Evolutionary conservation across 2,329 filamentous ascomycete genomes (phyloP).

Genomic region (Xylariaceae sp.): DNA sequence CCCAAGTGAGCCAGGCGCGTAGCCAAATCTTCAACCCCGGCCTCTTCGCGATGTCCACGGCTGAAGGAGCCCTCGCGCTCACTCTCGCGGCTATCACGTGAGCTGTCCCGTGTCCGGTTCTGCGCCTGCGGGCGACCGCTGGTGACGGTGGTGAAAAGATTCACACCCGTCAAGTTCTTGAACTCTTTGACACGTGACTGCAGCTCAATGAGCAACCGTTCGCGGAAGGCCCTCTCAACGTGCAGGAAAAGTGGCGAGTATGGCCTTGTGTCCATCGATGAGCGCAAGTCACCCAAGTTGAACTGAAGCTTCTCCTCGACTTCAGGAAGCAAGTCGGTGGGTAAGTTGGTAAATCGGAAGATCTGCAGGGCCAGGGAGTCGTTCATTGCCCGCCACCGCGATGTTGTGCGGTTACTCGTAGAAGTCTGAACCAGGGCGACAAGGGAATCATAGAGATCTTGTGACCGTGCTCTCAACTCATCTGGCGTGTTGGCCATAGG

Average conservation of each 20-base stretch:
- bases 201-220: conserved; percentile 45
- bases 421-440: conserved; percentile 52
- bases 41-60: conserved; percentile 46
- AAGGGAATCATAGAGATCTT: conserved; percentile 48
- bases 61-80: conserved; percentile 30
- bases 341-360: conserved; percentile 51
- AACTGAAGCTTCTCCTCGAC: conserved; percentile 47
- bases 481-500: conserved; percentile 37
- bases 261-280: conserved; percentile 17
- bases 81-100: conserved; percentile 28
- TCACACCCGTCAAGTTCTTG: conserved; percentile 47
- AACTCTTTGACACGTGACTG: conserved; percentile 48
- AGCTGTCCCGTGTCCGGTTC: conserved; percentile 34
- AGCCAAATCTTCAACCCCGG: conserved; percentile 61
- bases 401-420: conserved; percentile 37
- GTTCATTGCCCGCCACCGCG: conserved; percentile 49
- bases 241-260: conserved; percentile 43
- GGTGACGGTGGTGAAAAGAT: conserved; percentile 52
- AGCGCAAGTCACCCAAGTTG: conserved; percentile 36
- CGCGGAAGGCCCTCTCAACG: conserved; percentile 46
- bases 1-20: conserved; percentile 77
- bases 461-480: conserved; percentile 38
- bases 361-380: conserved; percentile 53
- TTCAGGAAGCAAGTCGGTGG: conserved; percentile 41
- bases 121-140: conserved; percentile 42